These are phyloP conservation scores for Citrullus colocynthis DNA, from an alignment of 306 rosid species.

Conservation along the genomic window DNA sequence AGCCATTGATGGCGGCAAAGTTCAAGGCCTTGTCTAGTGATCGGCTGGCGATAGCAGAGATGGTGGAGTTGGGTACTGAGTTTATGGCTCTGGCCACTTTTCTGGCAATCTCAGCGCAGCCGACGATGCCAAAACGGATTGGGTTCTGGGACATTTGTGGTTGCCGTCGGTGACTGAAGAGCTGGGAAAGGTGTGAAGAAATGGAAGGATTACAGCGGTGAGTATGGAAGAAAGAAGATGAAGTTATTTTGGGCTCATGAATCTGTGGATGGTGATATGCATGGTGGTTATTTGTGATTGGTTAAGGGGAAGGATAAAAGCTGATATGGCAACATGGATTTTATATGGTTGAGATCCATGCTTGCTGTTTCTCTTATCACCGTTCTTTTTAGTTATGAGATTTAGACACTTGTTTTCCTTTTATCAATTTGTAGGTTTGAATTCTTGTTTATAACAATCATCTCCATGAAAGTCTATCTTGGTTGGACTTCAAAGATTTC, in stretches of 20 bases:
- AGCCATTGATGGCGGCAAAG: constrained; percentile 30
- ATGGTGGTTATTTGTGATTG: not conserved
- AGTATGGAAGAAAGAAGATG: not conserved
- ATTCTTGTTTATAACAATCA: not conserved
- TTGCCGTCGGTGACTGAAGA: not conserved
- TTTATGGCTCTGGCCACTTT: constrained; percentile 65
- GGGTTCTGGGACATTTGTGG: constrained; percentile 7
- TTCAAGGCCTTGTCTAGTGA: constrained; percentile 41
- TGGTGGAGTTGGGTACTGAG: constrained; percentile 42
- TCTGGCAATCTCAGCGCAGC: constrained; percentile 60
- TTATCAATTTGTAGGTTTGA: not conserved
- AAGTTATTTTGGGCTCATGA: not conserved
- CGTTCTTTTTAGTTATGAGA: not conserved
- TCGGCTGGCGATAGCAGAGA: constrained; percentile 61
- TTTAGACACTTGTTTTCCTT: not conserved
- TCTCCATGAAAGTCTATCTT: not conserved
- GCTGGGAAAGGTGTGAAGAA: not conserved
- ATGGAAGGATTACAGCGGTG: not conserved
- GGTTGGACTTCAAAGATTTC: not conserved
- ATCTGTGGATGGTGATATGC: not conserved
- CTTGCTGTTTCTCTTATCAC: not conserved
- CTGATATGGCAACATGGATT: not conserved
- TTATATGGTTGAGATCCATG: not conserved
- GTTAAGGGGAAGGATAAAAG: not conserved
- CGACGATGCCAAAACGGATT: constrained; percentile 50